Conservation (phyloP, 2,329 filamentous ascomycete species). For the Grosmannia huntii region DNA sequence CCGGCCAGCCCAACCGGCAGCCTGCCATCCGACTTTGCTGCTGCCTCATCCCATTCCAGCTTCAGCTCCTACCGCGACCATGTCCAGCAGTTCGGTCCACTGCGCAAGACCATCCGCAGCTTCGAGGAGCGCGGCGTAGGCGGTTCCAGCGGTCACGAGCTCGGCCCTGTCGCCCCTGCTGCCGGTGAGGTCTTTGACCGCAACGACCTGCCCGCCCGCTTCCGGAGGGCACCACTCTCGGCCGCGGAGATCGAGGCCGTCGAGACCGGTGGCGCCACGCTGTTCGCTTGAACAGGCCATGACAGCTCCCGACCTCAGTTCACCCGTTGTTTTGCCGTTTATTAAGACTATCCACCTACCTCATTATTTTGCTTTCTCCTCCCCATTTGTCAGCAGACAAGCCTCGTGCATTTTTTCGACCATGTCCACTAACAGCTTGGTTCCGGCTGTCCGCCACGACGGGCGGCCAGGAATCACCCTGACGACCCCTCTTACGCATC, state of each 20-base stretch:
- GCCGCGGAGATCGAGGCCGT: constrained; percentile 87
- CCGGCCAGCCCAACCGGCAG: constrained; percentile 54
- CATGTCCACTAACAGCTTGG: neutral
- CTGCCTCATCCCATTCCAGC: constrained; percentile 36
- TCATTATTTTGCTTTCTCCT: neutral
- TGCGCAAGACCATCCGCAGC: constrained; percentile 43
- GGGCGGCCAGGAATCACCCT: neutral
- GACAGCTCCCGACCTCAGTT: neutral
- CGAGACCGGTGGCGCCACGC: constrained; percentile 74
- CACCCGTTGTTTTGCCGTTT: neutral
- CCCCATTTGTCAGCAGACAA: neutral
- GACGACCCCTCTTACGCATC: neutral
- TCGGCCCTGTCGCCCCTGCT: constrained; percentile 60
- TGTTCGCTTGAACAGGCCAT: constrained; percentile 28
- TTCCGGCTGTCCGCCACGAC: neutral
- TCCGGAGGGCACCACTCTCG: constrained; percentile 62
- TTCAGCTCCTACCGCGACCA: constrained; percentile 70
- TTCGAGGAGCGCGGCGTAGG: constrained; percentile 34
- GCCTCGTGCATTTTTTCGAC: neutral
- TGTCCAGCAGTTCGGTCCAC: constrained; percentile 65
- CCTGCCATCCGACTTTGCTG: constrained; percentile 43
- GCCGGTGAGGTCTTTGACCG: constrained; percentile 78
- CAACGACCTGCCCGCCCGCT: constrained; percentile 73
- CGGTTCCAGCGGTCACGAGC: constrained; percentile 49
- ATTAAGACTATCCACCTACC: neutral